Conservation (phyloP, 257 asterid genomes). For the Solanum stenotomum region DNA sequence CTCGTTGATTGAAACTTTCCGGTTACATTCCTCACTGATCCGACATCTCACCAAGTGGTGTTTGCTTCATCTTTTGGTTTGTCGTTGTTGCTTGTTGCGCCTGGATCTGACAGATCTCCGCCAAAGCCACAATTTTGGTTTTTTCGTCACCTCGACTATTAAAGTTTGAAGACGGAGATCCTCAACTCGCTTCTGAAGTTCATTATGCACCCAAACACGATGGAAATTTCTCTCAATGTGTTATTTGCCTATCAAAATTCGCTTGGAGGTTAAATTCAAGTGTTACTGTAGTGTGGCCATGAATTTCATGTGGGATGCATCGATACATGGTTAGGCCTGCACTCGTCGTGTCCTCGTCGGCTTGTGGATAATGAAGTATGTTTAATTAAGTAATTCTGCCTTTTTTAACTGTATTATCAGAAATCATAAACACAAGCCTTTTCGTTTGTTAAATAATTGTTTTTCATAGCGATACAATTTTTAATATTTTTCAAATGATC, state of each 20-base stretch:
- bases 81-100: not conserved
- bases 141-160: not conserved
- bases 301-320: not conserved
- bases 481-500: too few relatives aligned
- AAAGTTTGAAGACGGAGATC: not conserved
- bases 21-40: too few relatives aligned
- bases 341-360: too few relatives aligned
- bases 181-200: not conserved
- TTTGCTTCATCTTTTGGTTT: not conserved
- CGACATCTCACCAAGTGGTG: not conserved
- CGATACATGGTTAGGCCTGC: not conserved
- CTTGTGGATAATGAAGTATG: not conserved
- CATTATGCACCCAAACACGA: not conserved
- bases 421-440: too few relatives aligned
- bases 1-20: not conserved
- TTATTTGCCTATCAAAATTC: not conserved
- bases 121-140: accelerated
- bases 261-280: too few relatives aligned
- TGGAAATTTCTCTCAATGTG: not conserved
- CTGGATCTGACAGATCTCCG: too few relatives aligned
- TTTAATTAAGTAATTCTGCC: accelerated
- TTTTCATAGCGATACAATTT: too few relatives aligned
- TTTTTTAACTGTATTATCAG: too few relatives aligned
- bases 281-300: accelerated
- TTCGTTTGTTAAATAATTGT: not conserved